Evolutionary conservation across 208 protist species (phyloP).

Genomic region (Acanthamoeba triangularis): DNA sequence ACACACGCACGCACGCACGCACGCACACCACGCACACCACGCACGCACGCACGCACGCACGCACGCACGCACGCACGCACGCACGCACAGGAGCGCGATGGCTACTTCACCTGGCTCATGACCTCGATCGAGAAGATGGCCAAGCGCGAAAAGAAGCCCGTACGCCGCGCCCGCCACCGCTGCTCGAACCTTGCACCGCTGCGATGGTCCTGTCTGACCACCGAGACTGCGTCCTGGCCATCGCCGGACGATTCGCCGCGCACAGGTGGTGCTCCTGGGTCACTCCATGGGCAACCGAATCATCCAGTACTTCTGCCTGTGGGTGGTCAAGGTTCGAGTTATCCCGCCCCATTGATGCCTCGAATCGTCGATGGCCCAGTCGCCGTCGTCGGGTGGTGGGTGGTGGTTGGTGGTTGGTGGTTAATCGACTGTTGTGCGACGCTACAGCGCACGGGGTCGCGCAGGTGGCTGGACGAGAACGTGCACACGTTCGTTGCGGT

Average conservation of each 20-base stretch:
- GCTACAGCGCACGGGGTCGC: background rate
- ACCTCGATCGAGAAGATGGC: conserved; percentile 6
- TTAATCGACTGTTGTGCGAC: no score
- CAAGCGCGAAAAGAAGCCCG: conserved; percentile 47
- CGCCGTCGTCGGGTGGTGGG: no score
- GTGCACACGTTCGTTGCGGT: conserved; percentile 76
- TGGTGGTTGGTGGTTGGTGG: no score
- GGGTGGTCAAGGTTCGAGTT: background rate
- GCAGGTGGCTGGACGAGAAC: conserved; percentile 32
- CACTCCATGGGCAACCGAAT: conserved; percentile 72
- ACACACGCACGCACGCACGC: no score
- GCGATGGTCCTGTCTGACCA: background rate
- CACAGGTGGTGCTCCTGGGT: conserved; percentile 45
- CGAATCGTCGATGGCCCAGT: no score
- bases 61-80: no score
- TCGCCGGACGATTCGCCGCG: background rate
- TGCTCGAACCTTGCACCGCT: no score
- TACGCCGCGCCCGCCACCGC: background rate
- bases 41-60: no score
- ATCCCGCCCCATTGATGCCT: background rate
- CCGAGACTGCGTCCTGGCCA: no score
- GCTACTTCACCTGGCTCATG: conserved; percentile 19
- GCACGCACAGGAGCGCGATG: background rate
- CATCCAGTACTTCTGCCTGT: conserved; percentile 75
- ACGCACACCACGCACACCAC: no score